These are phyloP conservation scores for Podosphaera fusca DNA, from an alignment of 2,329 filamentous ascomycete species.

Conservation along the genomic window DNA sequence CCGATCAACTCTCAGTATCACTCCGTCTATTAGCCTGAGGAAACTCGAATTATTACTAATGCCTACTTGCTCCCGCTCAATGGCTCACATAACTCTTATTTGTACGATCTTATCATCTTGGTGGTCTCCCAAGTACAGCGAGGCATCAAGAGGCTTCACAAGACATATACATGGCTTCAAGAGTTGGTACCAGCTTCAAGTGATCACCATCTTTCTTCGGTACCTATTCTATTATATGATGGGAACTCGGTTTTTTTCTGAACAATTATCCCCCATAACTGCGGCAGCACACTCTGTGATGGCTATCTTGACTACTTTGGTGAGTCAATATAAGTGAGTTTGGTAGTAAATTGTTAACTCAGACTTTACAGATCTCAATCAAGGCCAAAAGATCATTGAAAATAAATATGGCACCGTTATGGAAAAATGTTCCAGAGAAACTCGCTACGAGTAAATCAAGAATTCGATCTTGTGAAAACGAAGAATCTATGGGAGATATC, in stretches of 20 bases:
- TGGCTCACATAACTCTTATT: conserved; percentile 22
- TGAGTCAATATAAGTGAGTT: conserved; percentile 18
- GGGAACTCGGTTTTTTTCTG: conserved; percentile 6
- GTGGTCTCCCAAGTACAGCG: conserved; percentile 47
- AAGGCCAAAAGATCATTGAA: conserved; percentile 7
- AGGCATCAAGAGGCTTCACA: conserved; percentile 34
- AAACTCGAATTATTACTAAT: background rate
- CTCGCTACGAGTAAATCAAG: conserved; percentile 8
- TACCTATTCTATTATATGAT: conserved; percentile 20
- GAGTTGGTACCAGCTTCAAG: conserved; percentile 44
- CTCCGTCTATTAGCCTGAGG: background rate
- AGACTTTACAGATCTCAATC: conserved; percentile 7
- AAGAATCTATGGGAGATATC: conserved; percentile 22
- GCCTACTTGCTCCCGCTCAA: background rate
- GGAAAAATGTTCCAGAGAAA: conserved; percentile 16
- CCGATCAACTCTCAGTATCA: too few species aligned
- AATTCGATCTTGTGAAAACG: conserved; percentile 14
- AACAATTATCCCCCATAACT: conserved; percentile 5
- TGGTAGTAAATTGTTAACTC: conserved; percentile 1
- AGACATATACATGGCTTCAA: conserved; percentile 35
- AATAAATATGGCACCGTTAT: conserved; percentile 25
- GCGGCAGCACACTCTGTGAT: conserved; percentile 28
- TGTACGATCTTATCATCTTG: conserved; percentile 30
- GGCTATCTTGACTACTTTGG: conserved; percentile 27
- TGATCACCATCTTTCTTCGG: conserved; percentile 32